Base-by-base conservation (phyloP, 257 asterid genomes). In the Mitragyna speciosa region DNA sequence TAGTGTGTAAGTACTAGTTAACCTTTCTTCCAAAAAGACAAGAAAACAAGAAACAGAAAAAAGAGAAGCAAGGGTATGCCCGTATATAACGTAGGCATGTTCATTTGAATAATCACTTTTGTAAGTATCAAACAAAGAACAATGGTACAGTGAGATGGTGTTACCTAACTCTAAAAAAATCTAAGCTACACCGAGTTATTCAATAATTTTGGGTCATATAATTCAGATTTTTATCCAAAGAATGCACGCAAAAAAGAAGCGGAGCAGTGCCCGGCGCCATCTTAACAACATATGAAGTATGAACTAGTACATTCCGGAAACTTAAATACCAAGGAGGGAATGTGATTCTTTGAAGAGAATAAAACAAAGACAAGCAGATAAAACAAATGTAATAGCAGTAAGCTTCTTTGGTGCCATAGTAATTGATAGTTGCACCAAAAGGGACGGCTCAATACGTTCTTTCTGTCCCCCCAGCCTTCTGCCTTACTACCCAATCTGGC, bases 381-480 rank as follows among this genome's bases (percentile, higher is more conserved):
- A 79, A 80, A 73, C 70, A 86, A 78, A 54, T 7, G 19, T 33
- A 85, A 51, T 75, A 56, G 20, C 9, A 1, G n/a, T 3, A 59
- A 59, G 41, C 9, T 11, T 3, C 54, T 19, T 70, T 41, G 10
- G 20, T 22, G 26, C 56, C 22, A 12, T 22, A 47, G 24, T 52
- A 43, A 76, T 33, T n/a, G 79, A 24, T 16, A 63, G 82, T 45
- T 73, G 79, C 81, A 82, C 31, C 75, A 26, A 68, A 82, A 83
- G 75, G 61, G 93, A 89, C 90, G 49, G 80, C 43, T 85, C 89
- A 61, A 51, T 16, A 76, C 83, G 59, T 82, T 72, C 80, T 58
- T 58, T 74, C 76, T 83, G 84, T 66, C 75, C 73, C 73, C 77
- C 67, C 9, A 70, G 14, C 33, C 43, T 1, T 48, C 20, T 28